These are phyloP conservation scores for Penicillium polonicum DNA, from an alignment of 2,329 filamentous ascomycete genomes.

Conservation along the genomic window DNA sequence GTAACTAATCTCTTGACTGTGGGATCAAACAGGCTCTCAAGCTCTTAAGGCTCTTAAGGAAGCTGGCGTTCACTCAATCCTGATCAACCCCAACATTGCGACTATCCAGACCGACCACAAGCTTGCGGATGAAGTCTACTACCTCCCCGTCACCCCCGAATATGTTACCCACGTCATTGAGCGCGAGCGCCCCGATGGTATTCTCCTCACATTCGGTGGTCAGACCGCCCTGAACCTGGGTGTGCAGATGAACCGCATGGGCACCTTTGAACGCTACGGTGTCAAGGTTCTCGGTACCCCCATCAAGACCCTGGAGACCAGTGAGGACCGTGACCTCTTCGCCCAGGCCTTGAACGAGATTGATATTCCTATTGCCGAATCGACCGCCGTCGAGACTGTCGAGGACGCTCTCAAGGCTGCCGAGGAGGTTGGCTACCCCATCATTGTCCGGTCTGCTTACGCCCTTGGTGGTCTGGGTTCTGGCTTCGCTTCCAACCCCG, in stretches of 20 bases:
- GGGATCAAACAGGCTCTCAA: slow-evolving; percentile 69
- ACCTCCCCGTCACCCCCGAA: slow-evolving; percentile 94
- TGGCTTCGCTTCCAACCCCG: slow-evolving; percentile 89
- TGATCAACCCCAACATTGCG: slow-evolving; percentile 97
- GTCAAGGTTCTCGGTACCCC: slow-evolving; percentile 95
- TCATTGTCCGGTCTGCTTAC: slow-evolving; percentile 96
- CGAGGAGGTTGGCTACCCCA: slow-evolving; percentile 85
- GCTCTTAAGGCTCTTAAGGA: slow-evolving; percentile 96
- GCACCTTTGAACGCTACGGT: slow-evolving; percentile 90
- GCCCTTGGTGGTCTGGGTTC: slow-evolving; percentile 94
- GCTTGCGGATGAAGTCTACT: slow-evolving; percentile 96
- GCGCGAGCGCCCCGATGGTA: slow-evolving; percentile 90
- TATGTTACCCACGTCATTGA: slow-evolving; percentile 98
- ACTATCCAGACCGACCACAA: slow-evolving; percentile 97
- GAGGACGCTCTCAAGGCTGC: slow-evolving; percentile 91
- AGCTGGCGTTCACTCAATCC: slow-evolving; percentile 83
- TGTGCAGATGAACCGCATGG: slow-evolving; percentile 95
- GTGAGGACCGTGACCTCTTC: slow-evolving; percentile 94
- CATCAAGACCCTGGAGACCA: slow-evolving; percentile 88
- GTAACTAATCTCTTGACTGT: slow-evolving; percentile 21
- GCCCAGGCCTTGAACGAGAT: slow-evolving; percentile 95
- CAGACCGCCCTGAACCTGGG: slow-evolving; percentile 96
- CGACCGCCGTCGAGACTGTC: slow-evolving; percentile 84
- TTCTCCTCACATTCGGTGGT: slow-evolving; percentile 95
- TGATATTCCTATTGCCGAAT: slow-evolving; percentile 94